Evolutionary conservation across 164 flowering plant species (phyloP).

Genomic region (Amborella trichopoda): DNA sequence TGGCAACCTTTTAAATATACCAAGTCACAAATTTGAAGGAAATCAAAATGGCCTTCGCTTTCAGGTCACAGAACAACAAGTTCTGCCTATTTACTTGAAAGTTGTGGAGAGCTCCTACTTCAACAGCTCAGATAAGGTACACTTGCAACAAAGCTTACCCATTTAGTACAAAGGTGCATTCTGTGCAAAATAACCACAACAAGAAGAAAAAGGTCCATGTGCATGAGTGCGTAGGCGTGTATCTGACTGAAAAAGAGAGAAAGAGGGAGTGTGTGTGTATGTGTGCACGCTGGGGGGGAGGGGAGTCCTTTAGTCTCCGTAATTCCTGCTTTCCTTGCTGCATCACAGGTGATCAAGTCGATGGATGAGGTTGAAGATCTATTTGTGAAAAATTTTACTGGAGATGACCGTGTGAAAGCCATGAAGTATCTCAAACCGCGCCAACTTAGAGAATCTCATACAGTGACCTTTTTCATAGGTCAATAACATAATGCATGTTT

Average conservation of each 20-base stretch:
- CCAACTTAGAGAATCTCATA: constrained; percentile 78
- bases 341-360: constrained; percentile 54
- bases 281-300: too few relatives aligned
- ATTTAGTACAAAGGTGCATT: too few relatives aligned
- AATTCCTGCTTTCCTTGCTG: too few relatives aligned
- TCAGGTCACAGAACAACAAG: constrained; percentile 82
- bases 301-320: too few relatives aligned
- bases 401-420: constrained; percentile 62
- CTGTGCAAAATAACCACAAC: too few relatives aligned
- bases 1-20: background rate
- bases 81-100: constrained; percentile 72
- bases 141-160: too few relatives aligned
- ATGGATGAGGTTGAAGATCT: constrained; percentile 84
- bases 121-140: constrained; percentile 91
- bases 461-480: constrained; percentile 89
- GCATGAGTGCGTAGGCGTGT: too few relatives aligned
- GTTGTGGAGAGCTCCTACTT: constrained; percentile 93
- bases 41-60: constrained; percentile 2
- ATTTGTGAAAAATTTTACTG: constrained; percentile 63
- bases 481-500: too few relatives aligned
- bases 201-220: too few relatives aligned
- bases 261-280: too few relatives aligned
- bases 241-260: too few relatives aligned
- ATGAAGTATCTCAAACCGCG: constrained; percentile 81
- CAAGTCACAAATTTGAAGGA: background rate